Base-by-base conservation (phyloP, 768 basidiomycete species). In the Lyophyllum semitale region DNA sequence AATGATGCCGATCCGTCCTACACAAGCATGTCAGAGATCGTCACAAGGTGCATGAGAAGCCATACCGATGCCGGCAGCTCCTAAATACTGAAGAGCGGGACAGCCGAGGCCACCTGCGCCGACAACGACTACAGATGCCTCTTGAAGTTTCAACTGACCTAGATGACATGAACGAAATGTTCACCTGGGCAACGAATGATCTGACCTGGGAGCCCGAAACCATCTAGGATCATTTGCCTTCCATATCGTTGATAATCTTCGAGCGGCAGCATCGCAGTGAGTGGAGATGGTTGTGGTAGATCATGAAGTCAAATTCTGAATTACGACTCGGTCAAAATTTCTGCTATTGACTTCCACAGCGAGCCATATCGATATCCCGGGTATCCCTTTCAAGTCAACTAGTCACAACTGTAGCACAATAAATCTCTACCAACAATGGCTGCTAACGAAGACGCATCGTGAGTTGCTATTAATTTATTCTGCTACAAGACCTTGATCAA, bases 61-160 rank as follows among this genome's bases (percentile, higher is more conserved):
- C 88, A 59, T 63, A 92, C 96, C 96, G 55, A 98, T 80, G 23
- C 97, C 97, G 13, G 93, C 90, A 7, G 93, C 92, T 4, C 85
- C 93, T 11, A 99, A 84, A 70, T 98, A 97, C 66, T 97, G 93
- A 43, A 99, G 77, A 37, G 92, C 93, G 44, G 97, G 95, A 69
- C 97, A 98, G 11, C 97, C 97, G 12, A 99, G 79, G 8, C 97
- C 97, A 0, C 97, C 97, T 15, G 95, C 97, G 25, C 97, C 97
- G 3, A 98, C 84, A 3, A 98, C 93, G 15, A 86, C 85, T 1
- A 95, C 86, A 2, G 87, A 85, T 0, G 94, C 84, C 8, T 75
- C 64, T 55, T 85, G 85, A 9, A 99, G 76, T 68, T 87, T 93
- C 38, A 94, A 69, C 69, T 98, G 96, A 18, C 91, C 96, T 95